Evolutionary conservation across 2,329 filamentous ascomycete species (phyloP), one percentile per base, ranked within the genome.

Genomic region (Diaporthe aspalathi): DNA sequence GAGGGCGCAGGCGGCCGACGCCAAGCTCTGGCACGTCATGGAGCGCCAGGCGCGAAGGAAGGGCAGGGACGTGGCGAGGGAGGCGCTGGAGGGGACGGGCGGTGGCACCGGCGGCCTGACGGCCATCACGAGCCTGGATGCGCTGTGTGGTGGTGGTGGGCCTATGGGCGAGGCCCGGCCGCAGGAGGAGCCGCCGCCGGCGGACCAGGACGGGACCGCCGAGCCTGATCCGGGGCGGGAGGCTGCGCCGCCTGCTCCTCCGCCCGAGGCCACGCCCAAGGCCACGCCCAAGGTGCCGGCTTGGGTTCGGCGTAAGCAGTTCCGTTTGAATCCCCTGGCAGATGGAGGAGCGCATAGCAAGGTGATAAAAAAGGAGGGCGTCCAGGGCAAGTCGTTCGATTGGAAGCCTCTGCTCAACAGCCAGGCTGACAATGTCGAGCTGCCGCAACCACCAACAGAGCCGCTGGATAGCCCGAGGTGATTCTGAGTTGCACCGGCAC

Each of bases 1-100:
- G 38, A 54, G 72, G 50, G 56, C 57, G 29, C 32, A 72, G 60
- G 49, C 69, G 65, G 45, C 72, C 73, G 68, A 75, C 76, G 20
- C 73, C 1, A 40, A 35, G 56, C 17, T 60, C 6, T 73, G 65
- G 57, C 72, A 73, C 12, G 68, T 73, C 50, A 52, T 22, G 38
- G 56, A 73, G 32, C 69, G 72, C 43, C 45, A 68, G 43, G 16
- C 68, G 60, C 73, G 68, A 24, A 70, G n/a, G 60, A 49, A 66
- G 52, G 72, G 40, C 22, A 63, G 32, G 20, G 20, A 43, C 20
- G 53, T 22, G 22, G 20, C 14, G 20, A 38, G 20, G 22, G 56
- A 27, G 16, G 2, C 38, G 17, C 40, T 38, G 35, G 35, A 7
- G 35, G 47, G 45, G 60, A 38, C 3, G 40, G 20, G 2, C 16